phyloP scores from a whole-genome alignment of 208 protist species.

The Spongospora subterranea region DNA sequence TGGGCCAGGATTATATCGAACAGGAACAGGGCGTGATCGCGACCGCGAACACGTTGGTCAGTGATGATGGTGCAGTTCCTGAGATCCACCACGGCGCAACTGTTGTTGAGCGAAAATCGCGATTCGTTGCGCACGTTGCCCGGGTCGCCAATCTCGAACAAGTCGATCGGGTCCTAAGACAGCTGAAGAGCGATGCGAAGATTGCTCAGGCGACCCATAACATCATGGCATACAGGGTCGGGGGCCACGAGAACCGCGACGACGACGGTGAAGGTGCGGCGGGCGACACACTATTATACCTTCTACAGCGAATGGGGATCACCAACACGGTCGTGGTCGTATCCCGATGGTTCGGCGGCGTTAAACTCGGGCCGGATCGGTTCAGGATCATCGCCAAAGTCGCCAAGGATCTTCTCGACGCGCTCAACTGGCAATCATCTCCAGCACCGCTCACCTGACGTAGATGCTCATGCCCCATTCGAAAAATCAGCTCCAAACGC shows the following conservation, averaged over 20 bases:
- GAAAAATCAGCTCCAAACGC: no score
- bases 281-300: constrained; percentile 71
- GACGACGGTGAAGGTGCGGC: constrained; percentile 89
- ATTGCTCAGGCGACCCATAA: constrained; percentile 75
- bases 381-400: constrained; percentile 73
- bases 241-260: constrained; percentile 72
- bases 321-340: constrained; percentile 80
- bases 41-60: not conserved
- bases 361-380: constrained; percentile 87
- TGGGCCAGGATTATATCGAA: not conserved
- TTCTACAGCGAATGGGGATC: constrained; percentile 65
- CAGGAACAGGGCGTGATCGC: not conserved
- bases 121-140: constrained; percentile 42
- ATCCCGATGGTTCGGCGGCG: constrained; percentile 92
- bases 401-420: constrained; percentile 7
- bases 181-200: constrained; percentile 65
- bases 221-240: constrained; percentile 90
- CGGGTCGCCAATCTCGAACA: constrained; percentile 57
- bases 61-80: not conserved
- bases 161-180: constrained; percentile 58
- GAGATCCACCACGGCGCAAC: not conserved
- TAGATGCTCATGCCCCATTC: no score
- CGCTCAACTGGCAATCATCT: not conserved
- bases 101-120: constrained; percentile 1
- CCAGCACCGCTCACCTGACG: no score